These are phyloP conservation scores for Aspergillus japonicus DNA, from an alignment of 2,329 filamentous ascomycete genomes.

Conservation along the genomic window DNA sequence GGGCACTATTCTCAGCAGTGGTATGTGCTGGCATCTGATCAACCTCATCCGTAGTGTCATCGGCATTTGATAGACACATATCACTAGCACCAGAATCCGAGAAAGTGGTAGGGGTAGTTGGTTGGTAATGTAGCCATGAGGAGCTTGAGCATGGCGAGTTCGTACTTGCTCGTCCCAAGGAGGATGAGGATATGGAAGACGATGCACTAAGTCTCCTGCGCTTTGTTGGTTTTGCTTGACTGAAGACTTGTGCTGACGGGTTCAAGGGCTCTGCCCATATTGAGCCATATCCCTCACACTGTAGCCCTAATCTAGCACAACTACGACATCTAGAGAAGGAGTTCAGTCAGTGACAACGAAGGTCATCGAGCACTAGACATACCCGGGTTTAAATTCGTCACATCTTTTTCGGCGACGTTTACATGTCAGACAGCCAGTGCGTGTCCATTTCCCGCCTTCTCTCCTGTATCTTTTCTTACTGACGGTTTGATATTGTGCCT, in stretches of 20 bases:
- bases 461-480: slow-evolving; percentile 24
- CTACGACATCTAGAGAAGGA: slow-evolving; percentile 29
- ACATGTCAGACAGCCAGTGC: slow-evolving; percentile 42
- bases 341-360: slow-evolving; percentile 1
- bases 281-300: slow-evolving; percentile 40
- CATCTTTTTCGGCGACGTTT: slow-evolving; percentile 40
- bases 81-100: slow-evolving; percentile 5
- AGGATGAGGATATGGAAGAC: slow-evolving; percentile 16
- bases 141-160: slow-evolving; percentile 12
- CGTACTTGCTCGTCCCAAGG: slow-evolving; percentile 14
- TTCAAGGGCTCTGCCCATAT: slow-evolving; percentile 37
- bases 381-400: slow-evolving; percentile 40
- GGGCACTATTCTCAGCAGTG: background rate
- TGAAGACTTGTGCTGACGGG: slow-evolving; percentile 33
- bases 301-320: slow-evolving; percentile 34
- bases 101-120: slow-evolving; percentile 1
- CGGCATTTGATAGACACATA: background rate
- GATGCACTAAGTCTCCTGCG: slow-evolving; percentile 23
- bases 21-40: background rate
- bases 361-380: background rate
- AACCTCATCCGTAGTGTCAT: slow-evolving; percentile 1
- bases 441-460: slow-evolving; percentile 37
- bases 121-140: slow-evolving; percentile 1
- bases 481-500: background rate
- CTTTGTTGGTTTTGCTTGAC: slow-evolving; percentile 20